These are phyloP conservation scores for Fusarium gaditjirri DNA, from an alignment of 2,329 filamentous ascomycete genomes.

Conservation along the genomic window DNA sequence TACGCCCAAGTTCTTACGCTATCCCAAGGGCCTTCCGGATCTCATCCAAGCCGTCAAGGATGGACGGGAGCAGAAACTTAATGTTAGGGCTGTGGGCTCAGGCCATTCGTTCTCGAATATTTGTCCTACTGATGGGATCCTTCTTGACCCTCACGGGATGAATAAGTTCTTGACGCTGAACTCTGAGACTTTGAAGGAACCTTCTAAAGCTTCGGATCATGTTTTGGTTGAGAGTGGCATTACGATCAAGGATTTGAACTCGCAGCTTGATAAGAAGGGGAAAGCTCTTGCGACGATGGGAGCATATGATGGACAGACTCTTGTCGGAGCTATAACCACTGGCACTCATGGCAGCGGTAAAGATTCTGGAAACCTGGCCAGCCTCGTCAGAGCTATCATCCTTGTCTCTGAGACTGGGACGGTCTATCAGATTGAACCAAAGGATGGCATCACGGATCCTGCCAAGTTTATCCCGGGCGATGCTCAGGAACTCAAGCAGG, in stretches of 20 bases:
- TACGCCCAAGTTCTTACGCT: background rate
- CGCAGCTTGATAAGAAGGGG: background rate
- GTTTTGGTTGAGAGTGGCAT: background rate
- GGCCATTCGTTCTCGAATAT: background rate
- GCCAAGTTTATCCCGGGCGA: background rate
- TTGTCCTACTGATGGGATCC: background rate
- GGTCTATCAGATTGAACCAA: background rate
- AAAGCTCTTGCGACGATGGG: background rate
- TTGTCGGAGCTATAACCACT: background rate
- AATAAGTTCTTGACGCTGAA: background rate
- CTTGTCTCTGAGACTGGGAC: background rate
- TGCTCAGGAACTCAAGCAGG: background rate
- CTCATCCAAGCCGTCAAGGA: background rate
- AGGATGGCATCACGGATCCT: background rate
- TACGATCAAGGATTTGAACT: background rate
- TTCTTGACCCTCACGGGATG: background rate
- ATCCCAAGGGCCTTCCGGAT: background rate
- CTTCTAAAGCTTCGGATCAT: background rate
- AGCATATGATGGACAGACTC: background rate
- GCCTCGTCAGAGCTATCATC: background rate
- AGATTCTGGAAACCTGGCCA: background rate
- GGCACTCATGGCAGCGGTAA: background rate
- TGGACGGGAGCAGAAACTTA: background rate
- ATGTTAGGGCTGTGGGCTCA: background rate
- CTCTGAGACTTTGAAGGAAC: background rate